Evolutionary conservation across 768 basidiomycete species (phyloP), one percentile per base, ranked within the genome.

Genomic region (Trametes villosa): DNA sequence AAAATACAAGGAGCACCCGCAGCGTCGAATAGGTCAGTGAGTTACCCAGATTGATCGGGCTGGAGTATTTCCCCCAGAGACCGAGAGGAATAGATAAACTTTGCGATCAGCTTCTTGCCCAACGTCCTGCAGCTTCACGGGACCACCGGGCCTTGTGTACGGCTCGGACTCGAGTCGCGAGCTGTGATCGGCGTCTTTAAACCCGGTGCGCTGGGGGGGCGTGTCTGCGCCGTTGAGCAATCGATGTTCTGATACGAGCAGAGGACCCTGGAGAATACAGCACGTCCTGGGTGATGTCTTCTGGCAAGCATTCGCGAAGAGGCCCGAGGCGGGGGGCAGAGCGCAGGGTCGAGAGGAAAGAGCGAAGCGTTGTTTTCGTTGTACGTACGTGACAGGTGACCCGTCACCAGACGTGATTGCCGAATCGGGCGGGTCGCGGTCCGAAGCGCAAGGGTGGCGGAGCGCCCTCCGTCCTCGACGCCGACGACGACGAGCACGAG

Each of bases 391-490:
- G 48, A 63, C 62, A 36, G 33, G 44, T 62, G 45, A 53, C 62
- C 15, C 18, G 57, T 63, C 46, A 57, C 56, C 45, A 31, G 29
- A 53, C 55, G 42, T 53, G 62, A 59, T 59, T 56, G 50, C 63
- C 64, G 42, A n/a, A 58, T 61, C 56, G 33, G 57, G 51, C 22
- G 47, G 31, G 49, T 56, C 59, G 64, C 64, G 60, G 49, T 66
- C 60, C 57, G 45, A 29, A 15, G 52, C 57, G n/a, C 34, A 18
- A n/a, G 30, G 42, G 56, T 59, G 57, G 53, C 57, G 51, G 55
- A 27, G 34, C 34, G 33, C 40, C 40, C 27, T 55, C 38, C 53
- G 27, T 58, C 59, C 50, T 53, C 57, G 45, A 12, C 50, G 44
- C 7, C 42, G 53, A 26, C 53, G 59, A 26, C 53, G 50, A 30